Evolutionary conservation across 2,329 filamentous ascomycete species (phyloP).

Genomic region (Alternaria sp.): DNA sequence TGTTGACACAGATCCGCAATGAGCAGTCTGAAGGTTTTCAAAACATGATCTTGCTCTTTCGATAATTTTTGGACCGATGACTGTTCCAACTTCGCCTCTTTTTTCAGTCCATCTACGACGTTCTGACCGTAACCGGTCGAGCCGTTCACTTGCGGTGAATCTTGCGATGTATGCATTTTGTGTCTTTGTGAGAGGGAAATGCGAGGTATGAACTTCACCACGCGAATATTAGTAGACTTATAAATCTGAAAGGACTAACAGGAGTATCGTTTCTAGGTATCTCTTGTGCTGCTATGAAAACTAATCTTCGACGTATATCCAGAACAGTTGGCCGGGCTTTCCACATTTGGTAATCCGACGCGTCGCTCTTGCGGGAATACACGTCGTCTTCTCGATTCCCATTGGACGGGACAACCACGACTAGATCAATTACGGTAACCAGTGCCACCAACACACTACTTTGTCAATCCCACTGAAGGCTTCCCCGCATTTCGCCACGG

Average conservation of each 20-base stretch:
- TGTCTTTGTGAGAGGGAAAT: not conserved
- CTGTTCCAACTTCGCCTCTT: constrained; percentile 38
- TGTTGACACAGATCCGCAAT: constrained; percentile 73
- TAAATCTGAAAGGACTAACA: not conserved
- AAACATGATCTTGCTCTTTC: constrained; percentile 24
- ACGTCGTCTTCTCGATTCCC: not conserved
- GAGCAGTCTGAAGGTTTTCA: constrained; percentile 23
- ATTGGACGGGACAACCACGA: not conserved
- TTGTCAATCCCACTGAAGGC: not conserved
- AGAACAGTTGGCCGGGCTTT: constrained; percentile 3
- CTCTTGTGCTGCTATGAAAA: not conserved
- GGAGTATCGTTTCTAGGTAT: not conserved
- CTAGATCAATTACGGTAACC: constrained; percentile 19
- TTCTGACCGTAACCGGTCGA: constrained; percentile 17
- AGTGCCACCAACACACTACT: constrained; percentile 17
- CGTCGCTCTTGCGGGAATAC: not conserved
- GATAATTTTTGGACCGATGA: constrained; percentile 41
- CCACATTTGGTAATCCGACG: constrained; percentile 17
- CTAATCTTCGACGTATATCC: not conserved
- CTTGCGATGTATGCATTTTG: constrained; percentile 31
- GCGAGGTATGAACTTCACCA: not conserved
- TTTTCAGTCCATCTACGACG: constrained; percentile 3
- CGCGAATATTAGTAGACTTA: not conserved
- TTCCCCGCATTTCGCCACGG: constrained; percentile 20
- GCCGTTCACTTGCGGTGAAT: constrained; percentile 21